Evolutionary conservation across 768 basidiomycete species (phyloP), one percentile per base, ranked within the genome.

Genomic region (Leccinum sublutescens): DNA sequence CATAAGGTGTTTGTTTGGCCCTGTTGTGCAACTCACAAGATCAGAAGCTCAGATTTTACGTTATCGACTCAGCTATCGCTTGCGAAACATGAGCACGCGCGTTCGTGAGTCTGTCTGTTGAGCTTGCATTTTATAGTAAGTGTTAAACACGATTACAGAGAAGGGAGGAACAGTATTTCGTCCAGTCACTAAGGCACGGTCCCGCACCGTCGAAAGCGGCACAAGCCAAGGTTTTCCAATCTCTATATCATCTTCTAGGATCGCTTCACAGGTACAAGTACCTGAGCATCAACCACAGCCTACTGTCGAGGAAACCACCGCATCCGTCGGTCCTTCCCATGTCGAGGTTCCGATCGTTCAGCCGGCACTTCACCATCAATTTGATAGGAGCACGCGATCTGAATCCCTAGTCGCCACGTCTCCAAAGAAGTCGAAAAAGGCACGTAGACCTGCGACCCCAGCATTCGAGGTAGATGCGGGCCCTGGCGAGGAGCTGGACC

Each of bases 401-500:
- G 60, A 62, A n/a, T 64, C 66, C 12, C 61, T 40, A 15, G 48
- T 66, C 29, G 54, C 60, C 21, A 53, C 63, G 8, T 54, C 56
- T 33, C 49, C 69, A 2, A 76, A 79, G 50, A 81, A 78, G 65
- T 68, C 71, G 23, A 70, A 70, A 25, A 73, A 71, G 47, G 23
- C 54, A 6, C 76, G 82, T 19, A 78, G 76, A 38, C 80, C 82
- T 2, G 81, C 83, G 8, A 74, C 81, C 7, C 84, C 85, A 15
- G 79, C 76, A 1, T 87, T 83, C 60, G 84, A 86, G 68, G 76
- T 80, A 25, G 76, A 80, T 54, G 84, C 83, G 0, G 82, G 84
- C 68, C 86, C 88, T 5, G 89, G 89, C 21, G 89, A 89, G 67
- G 86, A 88, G 34, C 74, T 93, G 50, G 91, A 93, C 63, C 91